These are phyloP conservation scores for Bocquillonia castaneifolia DNA, from an alignment of 441 rosid species.

Conservation along the genomic window DNA sequence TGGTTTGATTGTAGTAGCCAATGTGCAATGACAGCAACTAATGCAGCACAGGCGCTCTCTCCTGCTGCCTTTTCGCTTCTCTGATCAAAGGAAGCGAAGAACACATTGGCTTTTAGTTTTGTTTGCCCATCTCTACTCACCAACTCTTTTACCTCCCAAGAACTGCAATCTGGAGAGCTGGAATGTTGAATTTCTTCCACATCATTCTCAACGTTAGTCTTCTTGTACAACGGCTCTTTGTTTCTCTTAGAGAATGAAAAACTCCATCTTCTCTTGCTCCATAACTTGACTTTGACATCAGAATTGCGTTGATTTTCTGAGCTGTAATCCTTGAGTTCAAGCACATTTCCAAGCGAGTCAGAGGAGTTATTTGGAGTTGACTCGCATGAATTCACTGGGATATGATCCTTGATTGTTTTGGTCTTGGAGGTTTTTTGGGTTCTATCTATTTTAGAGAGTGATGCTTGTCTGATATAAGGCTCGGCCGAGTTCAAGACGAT, in stretches of 20 bases:
- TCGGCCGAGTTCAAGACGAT: conserved; percentile 18
- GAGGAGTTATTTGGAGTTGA: conserved; percentile 20
- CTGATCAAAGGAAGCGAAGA: conserved; percentile 65
- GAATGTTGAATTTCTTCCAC: background rate
- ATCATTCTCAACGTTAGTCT: background rate
- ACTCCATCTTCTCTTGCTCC: conserved; percentile 29
- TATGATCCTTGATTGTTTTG: conserved; percentile 5
- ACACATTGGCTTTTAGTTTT: conserved; percentile 37
- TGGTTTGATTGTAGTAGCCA: conserved; percentile 52
- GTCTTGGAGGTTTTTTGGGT: conserved; percentile 9
- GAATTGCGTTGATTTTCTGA: conserved; percentile 13
- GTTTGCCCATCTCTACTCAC: conserved; percentile 43
- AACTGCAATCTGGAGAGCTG: background rate
- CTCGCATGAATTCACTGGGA: conserved; percentile 5
- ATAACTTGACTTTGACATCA: conserved; percentile 8
- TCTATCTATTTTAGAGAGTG: conserved; percentile 13
- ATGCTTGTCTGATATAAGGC: conserved; percentile 22
- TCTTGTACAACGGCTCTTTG: conserved; percentile 3
- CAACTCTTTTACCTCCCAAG: conserved; percentile 37
- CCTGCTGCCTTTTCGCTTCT: conserved; percentile 54
- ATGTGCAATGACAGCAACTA: conserved; percentile 45
- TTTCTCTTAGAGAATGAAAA: conserved; percentile 12
- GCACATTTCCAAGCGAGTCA: conserved; percentile 3
- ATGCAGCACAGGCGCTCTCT: conserved; percentile 55
- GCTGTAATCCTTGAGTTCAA: background rate